These are phyloP conservation scores for Penicillium sp. DNA, from an alignment of 2,329 filamentous ascomycete species.

Conservation along the genomic window DNA sequence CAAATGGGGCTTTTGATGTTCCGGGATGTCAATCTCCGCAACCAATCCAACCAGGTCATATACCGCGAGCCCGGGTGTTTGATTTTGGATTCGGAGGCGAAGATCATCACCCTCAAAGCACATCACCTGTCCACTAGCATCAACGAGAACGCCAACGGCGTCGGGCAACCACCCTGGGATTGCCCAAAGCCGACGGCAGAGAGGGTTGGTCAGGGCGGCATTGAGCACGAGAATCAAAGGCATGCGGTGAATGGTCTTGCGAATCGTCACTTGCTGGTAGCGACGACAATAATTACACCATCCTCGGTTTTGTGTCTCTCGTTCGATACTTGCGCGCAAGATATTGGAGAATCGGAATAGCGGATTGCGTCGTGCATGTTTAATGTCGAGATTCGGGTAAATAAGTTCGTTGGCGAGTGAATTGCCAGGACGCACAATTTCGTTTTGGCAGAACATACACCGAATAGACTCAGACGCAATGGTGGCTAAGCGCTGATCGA, in stretches of 20 bases:
- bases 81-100: slow-evolving; percentile 72
- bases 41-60: slow-evolving; percentile 91
- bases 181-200: slow-evolving; percentile 74
- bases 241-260: slow-evolving; percentile 77
- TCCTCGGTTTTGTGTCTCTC: slow-evolving; percentile 81
- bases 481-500: slow-evolving; percentile 64
- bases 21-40: slow-evolving; percentile 81
- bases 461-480: slow-evolving; percentile 59
- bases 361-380: slow-evolving; percentile 51
- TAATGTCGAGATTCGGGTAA: slow-evolving; percentile 62
- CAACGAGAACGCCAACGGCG: slow-evolving; percentile 88
- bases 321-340: slow-evolving; percentile 86
- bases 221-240: slow-evolving; percentile 89
- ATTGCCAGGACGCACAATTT: slow-evolving; percentile 74
- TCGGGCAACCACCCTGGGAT: slow-evolving; percentile 88
- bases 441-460: slow-evolving; percentile 83
- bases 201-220: slow-evolving; percentile 67
- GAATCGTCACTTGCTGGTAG: slow-evolving; percentile 82
- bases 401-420: slow-evolving; percentile 82
- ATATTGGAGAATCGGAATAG: slow-evolving; percentile 75
- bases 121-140: slow-evolving; percentile 78
- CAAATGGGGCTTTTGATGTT: slow-evolving; percentile 83
- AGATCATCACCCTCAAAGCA: slow-evolving; percentile 93
- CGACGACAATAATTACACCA: slow-evolving; percentile 91
- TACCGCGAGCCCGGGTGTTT: slow-evolving; percentile 75